Evolutionary conservation across 441 rosid genomes (phyloP), one percentile per base, ranked within the genome.

Genomic region (Flueggea neowawraea): DNA sequence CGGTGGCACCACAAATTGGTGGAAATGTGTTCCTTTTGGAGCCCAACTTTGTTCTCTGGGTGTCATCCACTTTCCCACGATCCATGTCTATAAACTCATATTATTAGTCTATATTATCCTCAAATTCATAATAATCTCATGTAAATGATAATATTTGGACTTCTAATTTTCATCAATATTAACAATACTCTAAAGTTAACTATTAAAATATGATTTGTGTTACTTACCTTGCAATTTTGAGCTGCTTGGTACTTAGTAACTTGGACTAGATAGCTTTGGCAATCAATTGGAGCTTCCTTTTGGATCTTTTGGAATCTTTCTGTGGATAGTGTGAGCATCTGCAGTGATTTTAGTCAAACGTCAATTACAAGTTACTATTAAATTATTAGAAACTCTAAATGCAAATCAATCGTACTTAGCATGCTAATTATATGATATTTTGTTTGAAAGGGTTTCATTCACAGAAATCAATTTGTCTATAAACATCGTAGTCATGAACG

Each of bases 1-100:
- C 0, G 99, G 97, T 33, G 99, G 99, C 48, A 94, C 97, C 52
- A 91, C 99, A 75, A 91, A 94, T 75, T 94, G 99, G 55, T 94
- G 99, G 70, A 94, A 91, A 81, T 85, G 96, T 0, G 99, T 44
- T 33, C 99, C 99, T 16, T 70, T 60, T 16, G 99, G 99, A 2
- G 99, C 99, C 96, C 96, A 94, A 33, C 78, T 80, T 71, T 94
- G 99, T 69, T 94, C 81, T 28, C 88, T 73, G 12, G 87, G 96
- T 61, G 96, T 91, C 57, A 86, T 87, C 96, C 99, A 87, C 67
- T 94, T 94, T 2, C 99, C 99, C 16, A 94, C 99, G 22, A 94
- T 87, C 99, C 99, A 94, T 44, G 96, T 87, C 99, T 94, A 63
- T 16, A 5, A 5, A 2, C 9, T 10, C 52, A 57, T 6, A 52